A percentile compares a stretch with the other conserved stretches of the same genome.
These are phyloP conservation scores for Pterocarpus santalinus DNA, from an alignment of 306 rosid genomes.

Conservation along the genomic window DNA sequence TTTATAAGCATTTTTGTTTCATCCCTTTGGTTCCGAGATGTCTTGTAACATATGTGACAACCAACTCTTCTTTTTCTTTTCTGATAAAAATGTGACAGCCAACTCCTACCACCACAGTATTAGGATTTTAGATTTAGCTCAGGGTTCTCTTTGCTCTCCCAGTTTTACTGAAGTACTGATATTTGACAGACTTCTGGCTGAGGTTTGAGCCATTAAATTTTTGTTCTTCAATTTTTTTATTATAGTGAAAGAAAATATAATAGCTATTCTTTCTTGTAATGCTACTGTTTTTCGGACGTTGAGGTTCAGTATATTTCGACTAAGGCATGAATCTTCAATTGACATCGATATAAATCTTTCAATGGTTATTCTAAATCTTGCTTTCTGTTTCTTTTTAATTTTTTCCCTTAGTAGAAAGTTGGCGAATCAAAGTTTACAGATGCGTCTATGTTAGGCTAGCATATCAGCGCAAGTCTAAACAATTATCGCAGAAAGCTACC, in stretches of 20 bases:
- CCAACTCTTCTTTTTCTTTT: slow-evolving; percentile 7
- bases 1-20: slow-evolving; percentile 44
- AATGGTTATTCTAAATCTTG: neutral
- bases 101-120: slow-evolving; percentile 46
- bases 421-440: neutral
- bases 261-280: slow-evolving; percentile 36
- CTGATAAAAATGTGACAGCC: neutral
- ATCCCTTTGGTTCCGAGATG: slow-evolving; percentile 43
- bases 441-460: neutral
- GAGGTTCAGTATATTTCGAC: neutral
- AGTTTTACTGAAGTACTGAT: slow-evolving; percentile 42
- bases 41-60: slow-evolving; percentile 66
- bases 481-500: no score
- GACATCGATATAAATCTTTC: neutral
- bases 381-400: neutral
- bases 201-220: slow-evolving; percentile 56
- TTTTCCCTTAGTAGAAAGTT: neutral
- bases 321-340: neutral
- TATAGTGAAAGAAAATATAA: slow-evolving; percentile 50
- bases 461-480: no score
- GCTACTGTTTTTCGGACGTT: neutral
- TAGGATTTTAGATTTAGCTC: slow-evolving; percentile 58
- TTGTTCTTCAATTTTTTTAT: slow-evolving; percentile 38
- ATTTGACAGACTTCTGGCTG: slow-evolving; percentile 47
- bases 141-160: slow-evolving; percentile 45